phyloP scores from a whole-genome alignment of 257 asterid genomes.

The Paulownia fortunei region DNA sequence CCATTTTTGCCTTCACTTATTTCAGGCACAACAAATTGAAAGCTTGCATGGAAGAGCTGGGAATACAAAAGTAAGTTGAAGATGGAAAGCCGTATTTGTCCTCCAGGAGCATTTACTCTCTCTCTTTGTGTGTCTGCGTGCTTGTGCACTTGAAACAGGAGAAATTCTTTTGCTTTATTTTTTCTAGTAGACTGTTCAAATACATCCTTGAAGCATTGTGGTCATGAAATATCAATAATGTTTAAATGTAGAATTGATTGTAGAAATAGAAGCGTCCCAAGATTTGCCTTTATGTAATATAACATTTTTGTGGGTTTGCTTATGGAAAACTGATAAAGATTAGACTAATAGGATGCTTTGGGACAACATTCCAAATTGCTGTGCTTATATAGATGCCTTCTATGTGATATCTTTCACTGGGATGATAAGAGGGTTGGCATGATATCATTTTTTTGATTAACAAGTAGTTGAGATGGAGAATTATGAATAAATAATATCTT shows the following conservation, averaged over 20 bases:
- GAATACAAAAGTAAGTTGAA: conserved; percentile 74
- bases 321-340: conserved; percentile 19
- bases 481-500: not conserved
- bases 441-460: not conserved
- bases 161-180: conserved; percentile 13
- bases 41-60: conserved; percentile 75
- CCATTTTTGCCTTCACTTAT: conserved; percentile 35
- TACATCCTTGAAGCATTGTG: conserved; percentile 1
- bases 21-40: conserved; percentile 81
- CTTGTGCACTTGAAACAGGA: conserved; percentile 21
- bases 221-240: not conserved
- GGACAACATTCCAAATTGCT: not conserved
- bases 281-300: not conserved
- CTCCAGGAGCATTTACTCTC: not conserved
- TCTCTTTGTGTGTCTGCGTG: not conserved
- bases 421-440: not conserved
- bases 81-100: conserved; percentile 14
- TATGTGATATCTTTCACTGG: not conserved
- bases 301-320: conserved; percentile 6
- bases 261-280: not conserved
- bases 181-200: conserved; percentile 22
- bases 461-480: not conserved
- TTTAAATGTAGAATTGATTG: conserved; percentile 3
- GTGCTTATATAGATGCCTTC: not conserved
- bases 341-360: conserved; percentile 9